Percentiles rank a stretch among this genome's conserved stretches.
phyloP scores from a whole-genome alignment of 441 rosid genomes.

The Metrosideros polymorpha region DNA sequence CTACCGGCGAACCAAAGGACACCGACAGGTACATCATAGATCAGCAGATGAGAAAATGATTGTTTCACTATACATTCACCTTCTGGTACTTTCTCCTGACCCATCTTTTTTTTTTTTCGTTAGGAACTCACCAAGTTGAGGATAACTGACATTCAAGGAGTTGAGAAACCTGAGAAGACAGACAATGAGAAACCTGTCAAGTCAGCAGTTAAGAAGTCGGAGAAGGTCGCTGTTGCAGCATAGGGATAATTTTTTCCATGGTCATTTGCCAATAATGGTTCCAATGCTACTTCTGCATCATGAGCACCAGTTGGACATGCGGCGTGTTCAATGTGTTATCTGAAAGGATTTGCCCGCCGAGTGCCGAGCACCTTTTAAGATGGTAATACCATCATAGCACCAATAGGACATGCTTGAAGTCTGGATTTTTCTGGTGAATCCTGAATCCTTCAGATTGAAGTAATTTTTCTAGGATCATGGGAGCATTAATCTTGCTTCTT shows the following conservation, averaged over 20 bases:
- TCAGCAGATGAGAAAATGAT: neutral
- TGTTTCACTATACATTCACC: neutral
- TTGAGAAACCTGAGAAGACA: slow-evolving; percentile 50
- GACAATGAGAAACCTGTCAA: slow-evolving; percentile 27
- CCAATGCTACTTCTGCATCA: neutral
- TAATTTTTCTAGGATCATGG: neutral
- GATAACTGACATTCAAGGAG: slow-evolving; percentile 83
- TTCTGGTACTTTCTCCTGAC: neutral
- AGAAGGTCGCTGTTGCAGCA: slow-evolving; percentile 42
- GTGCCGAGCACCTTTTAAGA: neutral
- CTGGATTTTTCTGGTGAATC: neutral
- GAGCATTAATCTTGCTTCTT: neutral
- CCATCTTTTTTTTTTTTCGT: neutral
- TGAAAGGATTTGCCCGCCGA: neutral
- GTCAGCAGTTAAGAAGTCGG: slow-evolving; percentile 26
- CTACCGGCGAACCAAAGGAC: slow-evolving; percentile 87
- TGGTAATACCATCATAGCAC: neutral
- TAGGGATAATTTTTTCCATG: slow-evolving; percentile 14
- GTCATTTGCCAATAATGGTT: slow-evolving; percentile 7
- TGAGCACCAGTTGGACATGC: neutral
- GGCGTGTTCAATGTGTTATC: neutral
- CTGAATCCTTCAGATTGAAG: neutral
- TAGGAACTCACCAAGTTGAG: slow-evolving; percentile 92
- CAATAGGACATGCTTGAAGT: neutral
- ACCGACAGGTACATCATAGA: slow-evolving; percentile 61